These are phyloP conservation scores for Hortaea sp. DNA, from an alignment of 2,329 filamentous ascomycete species.

Conservation along the genomic window DNA sequence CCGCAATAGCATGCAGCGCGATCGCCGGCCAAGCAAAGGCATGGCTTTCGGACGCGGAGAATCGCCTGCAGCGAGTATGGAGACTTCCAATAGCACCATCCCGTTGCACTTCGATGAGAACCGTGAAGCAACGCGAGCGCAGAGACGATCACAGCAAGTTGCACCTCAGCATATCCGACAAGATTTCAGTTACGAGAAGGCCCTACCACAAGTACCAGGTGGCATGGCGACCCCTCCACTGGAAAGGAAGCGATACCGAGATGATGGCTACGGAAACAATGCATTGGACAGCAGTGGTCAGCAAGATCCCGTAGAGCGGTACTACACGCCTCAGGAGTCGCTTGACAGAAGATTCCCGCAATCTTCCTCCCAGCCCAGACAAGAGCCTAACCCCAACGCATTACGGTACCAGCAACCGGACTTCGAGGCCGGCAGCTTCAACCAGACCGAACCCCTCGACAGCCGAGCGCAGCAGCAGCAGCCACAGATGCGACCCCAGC, in stretches of 20 bases:
- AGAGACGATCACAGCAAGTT: slow-evolving; percentile 10
- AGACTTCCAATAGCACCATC: slow-evolving; percentile 34
- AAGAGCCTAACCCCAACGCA: slow-evolving; percentile 1
- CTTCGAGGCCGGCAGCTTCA: slow-evolving; percentile 23
- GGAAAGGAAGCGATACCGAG: slow-evolving; percentile 21
- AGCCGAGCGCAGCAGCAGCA: neutral
- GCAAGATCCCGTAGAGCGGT: slow-evolving; percentile 21
- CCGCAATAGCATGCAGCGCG: slow-evolving; percentile 11
- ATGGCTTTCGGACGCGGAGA: slow-evolving; percentile 36
- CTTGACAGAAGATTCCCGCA: slow-evolving; percentile 6
- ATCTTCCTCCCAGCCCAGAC: slow-evolving; percentile 3
- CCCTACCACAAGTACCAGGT: slow-evolving; percentile 12
- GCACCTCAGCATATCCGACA: neutral
- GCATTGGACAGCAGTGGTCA: slow-evolving; percentile 8
- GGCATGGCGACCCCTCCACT: slow-evolving; percentile 5
- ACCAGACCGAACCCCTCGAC: slow-evolving; percentile 19
- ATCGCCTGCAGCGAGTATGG: slow-evolving; percentile 35
- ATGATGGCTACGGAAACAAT: slow-evolving; percentile 21
- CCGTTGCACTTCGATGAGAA: slow-evolving; percentile 34
- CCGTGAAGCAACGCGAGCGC: slow-evolving; percentile 12
- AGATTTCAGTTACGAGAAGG: slow-evolving; percentile 19
- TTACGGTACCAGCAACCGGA: slow-evolving; percentile 12
- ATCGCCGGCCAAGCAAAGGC: slow-evolving; percentile 26
- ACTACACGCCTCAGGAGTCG: slow-evolving; percentile 21
- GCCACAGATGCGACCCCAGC: slow-evolving; percentile 54